phyloP scores from a whole-genome alignment of 139 green algal species.

The Protoeuglena noctilucae region DNA sequence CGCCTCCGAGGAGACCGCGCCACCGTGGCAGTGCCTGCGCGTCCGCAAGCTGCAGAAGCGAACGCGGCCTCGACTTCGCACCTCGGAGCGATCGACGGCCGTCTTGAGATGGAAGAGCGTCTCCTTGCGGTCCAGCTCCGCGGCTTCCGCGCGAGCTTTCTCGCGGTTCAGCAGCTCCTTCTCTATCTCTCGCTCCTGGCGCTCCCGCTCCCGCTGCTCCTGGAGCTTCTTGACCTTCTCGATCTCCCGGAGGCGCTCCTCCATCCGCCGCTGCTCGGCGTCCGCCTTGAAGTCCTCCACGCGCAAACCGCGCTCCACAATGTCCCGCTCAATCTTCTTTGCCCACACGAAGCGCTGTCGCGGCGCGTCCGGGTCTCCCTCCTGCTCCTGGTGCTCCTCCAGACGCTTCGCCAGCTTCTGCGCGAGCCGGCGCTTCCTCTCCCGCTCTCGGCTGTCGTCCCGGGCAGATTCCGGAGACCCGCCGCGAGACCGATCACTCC shows the following conservation, averaged over 20 bases:
- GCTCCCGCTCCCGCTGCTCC: conserved; percentile 63
- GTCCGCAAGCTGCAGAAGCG: conserved; percentile 7
- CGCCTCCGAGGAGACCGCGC: not conserved
- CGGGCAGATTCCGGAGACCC: too few species aligned
- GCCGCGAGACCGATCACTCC: too few species aligned
- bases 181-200: conserved; percentile 64
- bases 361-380: too few species aligned
- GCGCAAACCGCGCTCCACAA: conserved; percentile 33
- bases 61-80: not conserved
- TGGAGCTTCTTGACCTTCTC: conserved; percentile 77
- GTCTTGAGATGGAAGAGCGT: conserved; percentile 47
- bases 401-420: too few species aligned
- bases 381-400: too few species aligned
- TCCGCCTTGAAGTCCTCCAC: conserved; percentile 38
- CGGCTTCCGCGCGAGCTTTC: not conserved
- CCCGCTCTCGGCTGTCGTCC: too few species aligned
- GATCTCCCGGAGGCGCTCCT: conserved; percentile 60
- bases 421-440: too few species aligned
- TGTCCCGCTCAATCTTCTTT: conserved; percentile 83
- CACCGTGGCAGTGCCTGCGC: conserved; percentile 24
- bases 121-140: conserved; percentile 5
- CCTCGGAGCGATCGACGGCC: conserved; percentile 10
- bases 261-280: conserved; percentile 30
- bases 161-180: conserved; percentile 20
- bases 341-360: conserved; percentile 81